A percentile compares a stretch with the other conserved stretches of the same genome.
These are phyloP conservation scores for Exophiala bonariae DNA, from an alignment of 2,329 filamentous ascomycete genomes.

Conservation along the genomic window DNA sequence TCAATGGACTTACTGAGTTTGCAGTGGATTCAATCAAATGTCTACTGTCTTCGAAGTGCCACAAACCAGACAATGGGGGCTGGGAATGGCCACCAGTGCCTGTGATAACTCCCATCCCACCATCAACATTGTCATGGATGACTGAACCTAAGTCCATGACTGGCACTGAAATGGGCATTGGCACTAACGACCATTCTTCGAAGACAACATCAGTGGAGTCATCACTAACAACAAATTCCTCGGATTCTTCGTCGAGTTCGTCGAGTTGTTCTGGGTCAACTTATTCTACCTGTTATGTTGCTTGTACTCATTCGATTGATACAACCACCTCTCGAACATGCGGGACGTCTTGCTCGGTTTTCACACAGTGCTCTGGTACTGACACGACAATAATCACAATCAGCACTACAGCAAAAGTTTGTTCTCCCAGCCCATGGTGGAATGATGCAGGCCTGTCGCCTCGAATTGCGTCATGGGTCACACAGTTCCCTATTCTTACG, in stretches of 20 bases:
- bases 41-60: background rate
- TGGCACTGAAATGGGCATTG: background rate
- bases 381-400: background rate
- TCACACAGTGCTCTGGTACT: background rate
- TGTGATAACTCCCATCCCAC: background rate
- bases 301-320: background rate
- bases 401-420: background rate
- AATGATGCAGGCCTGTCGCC: background rate
- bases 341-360: background rate
- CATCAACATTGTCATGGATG: background rate
- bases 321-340: background rate
- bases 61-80: background rate
- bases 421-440: background rate
- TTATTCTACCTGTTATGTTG: background rate
- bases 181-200: background rate
- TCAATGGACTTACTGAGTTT: background rate
- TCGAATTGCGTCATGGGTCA: background rate
- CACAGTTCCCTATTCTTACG: background rate
- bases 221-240: background rate
- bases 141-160: background rate
- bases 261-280: background rate
- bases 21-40: background rate
- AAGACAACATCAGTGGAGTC: background rate
- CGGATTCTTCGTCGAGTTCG: background rate
- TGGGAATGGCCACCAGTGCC: conserved; percentile 2